A percentile compares a stretch with the other conserved stretches of the same genome.
These are phyloP conservation scores for Talaromyces pinophilus DNA, from an alignment of 2,329 filamentous ascomycete genomes.

Conservation along the genomic window DNA sequence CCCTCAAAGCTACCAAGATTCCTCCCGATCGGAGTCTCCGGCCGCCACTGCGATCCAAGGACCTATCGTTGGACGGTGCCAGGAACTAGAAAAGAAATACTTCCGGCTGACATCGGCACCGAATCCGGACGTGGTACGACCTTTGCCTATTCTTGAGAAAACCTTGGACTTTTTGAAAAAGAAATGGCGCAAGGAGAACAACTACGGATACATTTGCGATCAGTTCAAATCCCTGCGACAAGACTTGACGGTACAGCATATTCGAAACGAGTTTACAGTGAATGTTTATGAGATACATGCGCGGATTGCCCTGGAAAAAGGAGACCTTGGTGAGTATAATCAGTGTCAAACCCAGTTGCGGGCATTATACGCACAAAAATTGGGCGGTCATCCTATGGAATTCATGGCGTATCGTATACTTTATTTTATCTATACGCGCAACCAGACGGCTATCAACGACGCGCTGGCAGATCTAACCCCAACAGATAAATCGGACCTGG, in stretches of 20 bases:
- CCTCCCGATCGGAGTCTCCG: slow-evolving; percentile 51
- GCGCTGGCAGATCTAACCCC: slow-evolving; percentile 97
- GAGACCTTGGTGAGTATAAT: slow-evolving; percentile 99
- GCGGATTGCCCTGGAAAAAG: slow-evolving; percentile 94
- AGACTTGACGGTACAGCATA: slow-evolving; percentile 95
- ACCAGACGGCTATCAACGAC: slow-evolving; percentile 97
- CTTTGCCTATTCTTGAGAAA: slow-evolving; percentile 74
- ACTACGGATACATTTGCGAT: slow-evolving; percentile 97
- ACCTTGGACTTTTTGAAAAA: slow-evolving; percentile 86
- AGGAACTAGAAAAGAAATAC: slow-evolving; percentile 87
- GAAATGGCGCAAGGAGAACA: slow-evolving; percentile 91
- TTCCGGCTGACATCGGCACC: slow-evolving; percentile 90
- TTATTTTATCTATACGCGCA: slow-evolving; percentile 99
- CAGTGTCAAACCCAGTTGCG: slow-evolving; percentile 98
- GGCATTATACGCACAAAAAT: slow-evolving; percentile 80
- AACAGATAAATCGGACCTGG: slow-evolving; percentile 84
- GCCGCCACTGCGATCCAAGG: slow-evolving; percentile 51
- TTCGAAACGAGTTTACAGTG: slow-evolving; percentile 95
- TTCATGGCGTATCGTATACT: slow-evolving; percentile 99
- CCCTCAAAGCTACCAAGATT: slow-evolving; percentile 43
- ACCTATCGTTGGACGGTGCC: slow-evolving; percentile 82
- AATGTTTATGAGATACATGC: slow-evolving; percentile 97
- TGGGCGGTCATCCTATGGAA: slow-evolving; percentile 88
- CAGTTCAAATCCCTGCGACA: slow-evolving; percentile 99
- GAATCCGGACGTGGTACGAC: slow-evolving; percentile 84